Evolutionary conservation across 805 yeast genomes (phyloP), one percentile per base, ranked within the genome.

Genomic region (Schwanniomyces occidentalis): DNA sequence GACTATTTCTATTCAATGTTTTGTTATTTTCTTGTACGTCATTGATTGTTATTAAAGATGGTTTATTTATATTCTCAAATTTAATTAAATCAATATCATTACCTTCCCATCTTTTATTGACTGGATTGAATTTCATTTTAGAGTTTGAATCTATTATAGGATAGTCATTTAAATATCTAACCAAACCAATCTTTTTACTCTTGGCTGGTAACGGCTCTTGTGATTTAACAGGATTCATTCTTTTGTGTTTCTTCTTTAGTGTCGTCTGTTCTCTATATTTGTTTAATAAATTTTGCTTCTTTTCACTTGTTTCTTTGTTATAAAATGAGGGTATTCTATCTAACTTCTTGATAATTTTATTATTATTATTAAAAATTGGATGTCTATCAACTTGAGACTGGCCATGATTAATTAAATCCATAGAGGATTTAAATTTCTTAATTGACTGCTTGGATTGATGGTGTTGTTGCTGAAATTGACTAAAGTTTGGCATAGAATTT

Each of bases 21-120:
- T 38, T 25, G 23, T 36, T 35, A 44, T 44, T 44, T 40, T 36
- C 31, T 26, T 46, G 38, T 40, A 56, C 48, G 15, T 62, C 65
- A 16, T 44, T 48, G 20, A 44, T 31, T 21, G 67, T 56, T 23
- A 70, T 69, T 31, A 71, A 53, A 8, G 61, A 54, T 1, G 76
- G 75, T 34, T 61, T 64, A 16, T 55, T 55, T 9, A 52, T 17
- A 29, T 35, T 52, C 24, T 80, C 82, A 51, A 81, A 81, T 25
- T 69, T 63, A 21, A 65, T 46, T 30, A 78, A 54, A 15, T 78
- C 85, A 19, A 66, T 70, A 24, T 81, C 83, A 46, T 81, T 80
- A 4, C 86, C 86, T 46, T 76, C 81, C 88, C 87, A 82, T 28
- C 63, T 61, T 44, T 65, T 64, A 30, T 68, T 61, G 10, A 56